phyloP scores from a whole-genome alignment of 2,329 filamentous ascomycete genomes.

The Diaporthe vexans region DNA sequence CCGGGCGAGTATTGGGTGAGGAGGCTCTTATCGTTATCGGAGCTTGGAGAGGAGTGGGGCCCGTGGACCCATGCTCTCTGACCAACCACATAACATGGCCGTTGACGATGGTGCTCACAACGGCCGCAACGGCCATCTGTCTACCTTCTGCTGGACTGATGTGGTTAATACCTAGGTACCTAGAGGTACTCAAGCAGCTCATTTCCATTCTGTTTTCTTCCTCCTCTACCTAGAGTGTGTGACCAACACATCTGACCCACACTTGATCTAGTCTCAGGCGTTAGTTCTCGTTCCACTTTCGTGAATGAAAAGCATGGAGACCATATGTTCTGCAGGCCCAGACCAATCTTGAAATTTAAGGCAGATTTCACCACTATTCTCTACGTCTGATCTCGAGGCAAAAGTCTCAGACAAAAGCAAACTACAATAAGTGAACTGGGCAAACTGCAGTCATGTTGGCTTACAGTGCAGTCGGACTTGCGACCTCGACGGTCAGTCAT shows the following conservation, averaged over 20 bases:
- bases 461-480: not conserved
- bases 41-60: not conserved
- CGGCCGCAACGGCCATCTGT: conserved; percentile 1
- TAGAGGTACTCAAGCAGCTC: too few species aligned
- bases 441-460: not conserved
- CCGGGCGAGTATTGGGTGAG: not conserved
- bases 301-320: not conserved
- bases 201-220: not conserved
- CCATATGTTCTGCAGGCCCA: too few species aligned
- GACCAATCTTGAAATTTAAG: too few species aligned
- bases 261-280: not conserved
- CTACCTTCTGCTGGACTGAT: not conserved
- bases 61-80: not conserved
- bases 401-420: not conserved
- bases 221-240: not conserved
- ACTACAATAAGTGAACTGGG: not conserved
- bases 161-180: too few species aligned
- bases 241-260: too few species aligned
- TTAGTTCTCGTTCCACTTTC: not conserved
- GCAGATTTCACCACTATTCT: too few species aligned
- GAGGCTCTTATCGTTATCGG: conserved; percentile 32
- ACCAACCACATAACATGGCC: conserved; percentile 27
- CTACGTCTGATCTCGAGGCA: not conserved
- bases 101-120: not conserved
- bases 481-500: not conserved